Evolutionary conservation across 805 yeast species (phyloP).

Genomic region (Kodamaea neixiangensis): DNA sequence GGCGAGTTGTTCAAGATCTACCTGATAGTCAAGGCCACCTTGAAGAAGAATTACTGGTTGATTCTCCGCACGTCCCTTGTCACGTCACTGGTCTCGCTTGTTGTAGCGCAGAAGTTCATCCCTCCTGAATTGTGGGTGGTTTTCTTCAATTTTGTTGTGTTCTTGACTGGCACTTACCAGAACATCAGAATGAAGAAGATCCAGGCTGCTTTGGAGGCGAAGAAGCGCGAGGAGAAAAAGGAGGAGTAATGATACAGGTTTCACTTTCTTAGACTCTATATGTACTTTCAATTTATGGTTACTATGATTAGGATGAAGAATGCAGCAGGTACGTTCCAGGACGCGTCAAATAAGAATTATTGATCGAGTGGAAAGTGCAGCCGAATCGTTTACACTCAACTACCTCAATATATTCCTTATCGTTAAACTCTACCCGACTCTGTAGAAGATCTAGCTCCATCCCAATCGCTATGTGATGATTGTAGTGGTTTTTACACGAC

Average conservation of each 20-base stretch:
- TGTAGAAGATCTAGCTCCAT: too few species aligned
- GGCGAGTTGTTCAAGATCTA: conserved; percentile 14
- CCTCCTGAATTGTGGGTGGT: conserved; percentile 65
- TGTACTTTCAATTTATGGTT: neutral
- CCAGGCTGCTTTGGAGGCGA: conserved; percentile 9
- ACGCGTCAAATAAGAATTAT: too few species aligned
- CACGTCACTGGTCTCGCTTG: conserved; percentile 53
- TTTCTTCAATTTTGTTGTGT: conserved; percentile 58
- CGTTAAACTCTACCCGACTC: neutral
- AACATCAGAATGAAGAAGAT: conserved; percentile 53
- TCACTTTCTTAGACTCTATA: neutral
- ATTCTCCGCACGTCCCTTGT: conserved; percentile 55
- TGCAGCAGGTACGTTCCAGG: too few species aligned
- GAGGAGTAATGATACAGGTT: neutral
- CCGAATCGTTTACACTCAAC: too few species aligned
- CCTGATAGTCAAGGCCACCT: conserved; percentile 27
- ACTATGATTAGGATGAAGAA: neutral
- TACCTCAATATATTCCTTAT: neutral
- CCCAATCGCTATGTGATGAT: too few species aligned
- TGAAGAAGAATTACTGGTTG: conserved; percentile 45
- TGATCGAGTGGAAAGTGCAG: too few species aligned
- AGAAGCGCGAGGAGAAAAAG: conserved; percentile 10
- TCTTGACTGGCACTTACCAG: conserved; percentile 61
- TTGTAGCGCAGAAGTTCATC: conserved; percentile 57
- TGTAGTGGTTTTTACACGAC: too few species aligned